Evolutionary conservation across 108 stramenopile genomes (phyloP).

Genomic region (Cylindrotheca fusiformis): DNA sequence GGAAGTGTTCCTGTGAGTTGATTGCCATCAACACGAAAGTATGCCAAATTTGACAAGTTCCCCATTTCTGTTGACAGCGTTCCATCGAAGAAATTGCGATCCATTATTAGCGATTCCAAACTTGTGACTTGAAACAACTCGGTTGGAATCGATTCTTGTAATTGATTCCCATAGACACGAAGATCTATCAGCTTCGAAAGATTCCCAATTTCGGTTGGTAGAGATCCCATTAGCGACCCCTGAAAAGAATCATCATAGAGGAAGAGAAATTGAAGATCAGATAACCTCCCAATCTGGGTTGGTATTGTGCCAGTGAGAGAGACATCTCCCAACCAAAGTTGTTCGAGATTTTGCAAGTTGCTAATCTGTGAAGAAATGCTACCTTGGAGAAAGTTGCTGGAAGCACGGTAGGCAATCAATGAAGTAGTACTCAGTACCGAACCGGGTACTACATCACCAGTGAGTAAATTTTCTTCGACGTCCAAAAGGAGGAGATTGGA

Average conservation of each 20-base stretch:
- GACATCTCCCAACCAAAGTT: conserved; percentile 33
- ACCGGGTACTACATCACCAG: conserved; percentile 40
- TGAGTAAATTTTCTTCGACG: conserved; percentile 37
- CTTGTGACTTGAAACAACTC: conserved; percentile 22
- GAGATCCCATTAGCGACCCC: conserved; percentile 18
- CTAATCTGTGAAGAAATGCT: conserved; percentile 30
- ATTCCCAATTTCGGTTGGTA: conserved; percentile 29
- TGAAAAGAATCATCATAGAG: conserved; percentile 28
- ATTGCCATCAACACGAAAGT: conserved; percentile 66
- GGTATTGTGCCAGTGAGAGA: conserved; percentile 31
- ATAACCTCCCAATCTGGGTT: conserved; percentile 11
- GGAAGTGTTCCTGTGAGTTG: conserved; percentile 60
- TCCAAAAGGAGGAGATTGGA: conserved; percentile 33
- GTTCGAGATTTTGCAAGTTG: conserved; percentile 14
- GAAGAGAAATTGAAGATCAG: conserved; percentile 27
- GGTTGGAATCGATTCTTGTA: conserved; percentile 30
- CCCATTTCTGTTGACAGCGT: conserved; percentile 60
- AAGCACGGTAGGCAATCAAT: conserved; percentile 44
- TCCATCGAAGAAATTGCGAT: conserved; percentile 39
- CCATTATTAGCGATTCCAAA: conserved; percentile 30
- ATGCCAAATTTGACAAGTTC: conserved; percentile 36
- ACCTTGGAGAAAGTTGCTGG: conserved; percentile 46
- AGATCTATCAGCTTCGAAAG: conserved; percentile 25
- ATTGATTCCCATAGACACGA: conserved; percentile 27
- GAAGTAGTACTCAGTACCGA: conserved; percentile 20